phyloP scores from a whole-genome alignment of 306 rosid species.

The Fragaria vesca region DNA sequence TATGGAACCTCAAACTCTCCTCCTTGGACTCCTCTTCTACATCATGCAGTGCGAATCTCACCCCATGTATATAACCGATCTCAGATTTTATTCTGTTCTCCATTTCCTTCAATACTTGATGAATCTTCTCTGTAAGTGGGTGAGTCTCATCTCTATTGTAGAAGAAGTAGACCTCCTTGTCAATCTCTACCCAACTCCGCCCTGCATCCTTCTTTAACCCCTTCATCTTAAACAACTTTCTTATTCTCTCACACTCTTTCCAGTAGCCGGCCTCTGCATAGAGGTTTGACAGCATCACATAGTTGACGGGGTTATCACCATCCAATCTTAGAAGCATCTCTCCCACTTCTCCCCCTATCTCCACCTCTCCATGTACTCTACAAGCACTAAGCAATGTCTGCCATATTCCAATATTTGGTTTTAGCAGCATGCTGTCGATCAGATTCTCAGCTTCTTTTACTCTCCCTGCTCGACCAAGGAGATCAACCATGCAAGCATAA shows the following conservation, averaged over 20 bases:
- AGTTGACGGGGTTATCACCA: conserved; percentile 48
- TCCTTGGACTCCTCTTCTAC: conserved; percentile 66
- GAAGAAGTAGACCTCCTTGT: conserved; percentile 55
- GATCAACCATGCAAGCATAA: conserved; percentile 67
- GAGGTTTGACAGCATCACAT: conserved; percentile 61
- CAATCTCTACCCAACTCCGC: conserved; percentile 68
- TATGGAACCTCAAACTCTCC: conserved; percentile 62
- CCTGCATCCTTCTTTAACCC: conserved; percentile 62
- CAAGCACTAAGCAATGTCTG: conserved; percentile 63
- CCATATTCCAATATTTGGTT: conserved; percentile 60
- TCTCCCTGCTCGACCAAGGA: conserved; percentile 57
- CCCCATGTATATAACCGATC: conserved; percentile 44
- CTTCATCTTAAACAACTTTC: conserved; percentile 42
- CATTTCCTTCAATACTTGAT: conserved; percentile 43
- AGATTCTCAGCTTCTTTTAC: conserved; percentile 54
- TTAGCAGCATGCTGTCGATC: conserved; percentile 51
- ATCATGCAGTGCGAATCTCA: conserved; percentile 50
- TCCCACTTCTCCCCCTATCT: conserved; percentile 56
- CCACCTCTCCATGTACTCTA: conserved; percentile 55
- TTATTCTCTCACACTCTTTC: conserved; percentile 58
- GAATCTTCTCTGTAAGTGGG: conserved; percentile 51
- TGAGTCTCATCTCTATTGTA: conserved; percentile 51
- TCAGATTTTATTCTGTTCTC: conserved; percentile 54
- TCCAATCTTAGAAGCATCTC: conserved; percentile 46
- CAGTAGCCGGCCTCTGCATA: conserved; percentile 58